These are phyloP conservation scores for Hypoxylon sp. DNA, from an alignment of 2,329 filamentous ascomycete species.

Conservation along the genomic window DNA sequence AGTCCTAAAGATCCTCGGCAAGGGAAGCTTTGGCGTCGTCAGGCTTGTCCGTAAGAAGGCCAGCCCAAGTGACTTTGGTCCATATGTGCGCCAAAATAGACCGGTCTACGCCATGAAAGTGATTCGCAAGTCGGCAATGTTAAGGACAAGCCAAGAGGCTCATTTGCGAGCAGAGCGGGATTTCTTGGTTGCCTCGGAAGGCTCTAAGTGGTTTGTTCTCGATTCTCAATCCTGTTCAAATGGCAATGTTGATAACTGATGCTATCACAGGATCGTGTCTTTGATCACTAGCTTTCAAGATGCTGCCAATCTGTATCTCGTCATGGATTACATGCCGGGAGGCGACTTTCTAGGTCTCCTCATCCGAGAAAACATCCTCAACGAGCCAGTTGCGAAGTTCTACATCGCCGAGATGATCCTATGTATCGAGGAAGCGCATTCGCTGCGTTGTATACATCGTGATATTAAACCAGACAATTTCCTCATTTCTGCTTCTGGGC, in stretches of 20 bases:
- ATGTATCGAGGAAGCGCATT: constrained; percentile 91
- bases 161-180: constrained; percentile 92
- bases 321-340: constrained; percentile 98
- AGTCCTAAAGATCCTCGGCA: constrained; percentile 81
- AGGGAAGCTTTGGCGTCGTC: constrained; percentile 94
- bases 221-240: neutral
- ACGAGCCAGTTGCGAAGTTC: constrained; percentile 80
- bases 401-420: constrained; percentile 97
- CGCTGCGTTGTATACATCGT: constrained; percentile 88
- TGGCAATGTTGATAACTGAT: constrained; percentile 17
- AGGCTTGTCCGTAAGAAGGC: constrained; percentile 77
- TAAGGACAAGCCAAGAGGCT: constrained; percentile 88
- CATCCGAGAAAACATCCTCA: constrained; percentile 83
- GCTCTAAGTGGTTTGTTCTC: constrained; percentile 74
- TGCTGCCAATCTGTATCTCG: constrained; percentile 81
- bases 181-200: constrained; percentile 87
- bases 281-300: constrained; percentile 92
- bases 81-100: constrained; percentile 45
- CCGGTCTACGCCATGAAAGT: constrained; percentile 96
- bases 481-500: constrained; percentile 84
- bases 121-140: constrained; percentile 92
- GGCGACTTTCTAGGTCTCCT: constrained; percentile 91
- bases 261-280: constrained; percentile 74
- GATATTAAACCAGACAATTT: constrained; percentile 99
- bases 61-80: constrained; percentile 41